Percentiles rank a stretch among this genome's conserved stretches.
Evolutionary conservation across 1,139 yeast genomes (phyloP).

Genomic region (Yamadazyma kanchanaburiensis): DNA sequence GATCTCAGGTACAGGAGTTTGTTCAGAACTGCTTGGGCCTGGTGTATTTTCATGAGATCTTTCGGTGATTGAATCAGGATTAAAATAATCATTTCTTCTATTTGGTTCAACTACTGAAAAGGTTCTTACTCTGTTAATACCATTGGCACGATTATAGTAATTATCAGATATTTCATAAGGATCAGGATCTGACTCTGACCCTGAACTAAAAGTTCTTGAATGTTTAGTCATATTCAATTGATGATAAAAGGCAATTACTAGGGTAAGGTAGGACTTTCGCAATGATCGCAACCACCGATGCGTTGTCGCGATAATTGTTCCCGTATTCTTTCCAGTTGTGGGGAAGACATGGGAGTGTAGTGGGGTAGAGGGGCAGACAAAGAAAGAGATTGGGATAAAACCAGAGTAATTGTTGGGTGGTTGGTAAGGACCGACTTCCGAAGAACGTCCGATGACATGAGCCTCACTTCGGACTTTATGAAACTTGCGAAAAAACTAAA

Average conservation of each 20-base stretch:
- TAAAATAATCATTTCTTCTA: constrained; percentile 5
- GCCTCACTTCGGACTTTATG: too few relatives aligned
- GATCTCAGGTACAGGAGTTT: constrained; percentile 5
- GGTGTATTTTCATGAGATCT: constrained; percentile 14
- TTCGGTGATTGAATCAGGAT: constrained; percentile 7
- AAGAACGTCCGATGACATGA: too few relatives aligned
- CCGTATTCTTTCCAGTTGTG: background rate
- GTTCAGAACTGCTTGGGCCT: too few relatives aligned
- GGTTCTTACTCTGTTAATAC: constrained; percentile 48
- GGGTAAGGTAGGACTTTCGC: background rate
- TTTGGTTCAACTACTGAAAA: constrained; percentile 38
- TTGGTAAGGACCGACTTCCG: too few relatives aligned
- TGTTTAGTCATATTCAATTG: constrained; percentile 1
- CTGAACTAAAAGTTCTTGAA: constrained; percentile 17
- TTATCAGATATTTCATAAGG: constrained; percentile 68
- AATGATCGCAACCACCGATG: background rate
- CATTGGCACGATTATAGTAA: constrained; percentile 48
- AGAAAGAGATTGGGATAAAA: too few relatives aligned
- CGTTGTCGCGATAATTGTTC: background rate
- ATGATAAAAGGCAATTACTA: background rate
- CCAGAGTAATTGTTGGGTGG: too few relatives aligned
- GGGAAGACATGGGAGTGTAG: background rate
- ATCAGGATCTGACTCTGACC: constrained; percentile 42
- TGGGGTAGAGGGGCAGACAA: too few relatives aligned
- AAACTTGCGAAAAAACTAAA: too few relatives aligned